Base-by-base conservation (phyloP, 768 basidiomycete genomes). In the Fistulinella prunicolor region DNA sequence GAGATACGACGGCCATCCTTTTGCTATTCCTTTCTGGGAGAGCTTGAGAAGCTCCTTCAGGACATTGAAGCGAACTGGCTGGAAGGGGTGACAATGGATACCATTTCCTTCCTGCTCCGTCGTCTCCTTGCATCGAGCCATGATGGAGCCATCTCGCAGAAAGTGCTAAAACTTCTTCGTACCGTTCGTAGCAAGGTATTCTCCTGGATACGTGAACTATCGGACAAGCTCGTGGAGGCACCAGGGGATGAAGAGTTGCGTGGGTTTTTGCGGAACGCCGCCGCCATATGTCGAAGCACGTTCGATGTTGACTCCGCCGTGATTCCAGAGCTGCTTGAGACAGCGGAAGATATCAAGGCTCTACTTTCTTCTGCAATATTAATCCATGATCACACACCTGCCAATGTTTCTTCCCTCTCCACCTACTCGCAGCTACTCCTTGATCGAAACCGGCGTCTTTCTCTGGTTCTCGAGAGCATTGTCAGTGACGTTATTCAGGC, bases 271-370 rank as follows among this genome's bases (percentile, higher is more conserved):
- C 60, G 65, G 35, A 66, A 71, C 45, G 57, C 65, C 21, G 70
- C 69, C 14, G 63, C 64, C 3, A 66, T 61, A 13, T 75, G 73
- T 52, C 60, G 72, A 16, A 54, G 56, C 5, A 73, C 35, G 17
- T 36, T 36, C 17, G 35, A 36, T 19, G n/a, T 36, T 19, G 35
- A 36, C 17, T 13, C 35, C 10, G 17, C 4, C 4, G 6, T 19
- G 6, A 17, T 36, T 8, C 17, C n/a, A 10, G 10, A 19, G 17
- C 16, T 36, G 4, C 10, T 36, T 17, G 12, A 17, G 4, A 17
- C 35, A 8, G 35, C n/a, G 17, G n/a, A 36, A 36, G 35, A 36
- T 19, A 16, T 36, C 10, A 19, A 36, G n/a, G 13, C 17, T 4
- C 17, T 36, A 13, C 35, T 36, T 36, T n/a, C 35, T 36, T 36